phyloP scores from a whole-genome alignment of 495 filamentous ascomycete species.

The Penicillium herquei region DNA sequence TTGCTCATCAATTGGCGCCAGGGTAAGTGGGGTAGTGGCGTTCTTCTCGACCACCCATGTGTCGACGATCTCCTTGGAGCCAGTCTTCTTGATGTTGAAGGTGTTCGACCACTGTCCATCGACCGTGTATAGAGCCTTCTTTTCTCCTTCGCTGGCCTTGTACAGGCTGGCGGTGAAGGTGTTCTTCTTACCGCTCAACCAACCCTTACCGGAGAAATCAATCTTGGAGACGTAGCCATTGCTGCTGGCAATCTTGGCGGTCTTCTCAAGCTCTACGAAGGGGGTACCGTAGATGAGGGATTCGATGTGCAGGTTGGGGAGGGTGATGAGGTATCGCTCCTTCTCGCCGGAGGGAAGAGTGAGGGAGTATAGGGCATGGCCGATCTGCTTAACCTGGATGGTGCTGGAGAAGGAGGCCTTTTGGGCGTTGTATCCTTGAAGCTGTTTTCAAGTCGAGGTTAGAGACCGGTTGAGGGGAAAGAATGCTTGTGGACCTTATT shows the following conservation, averaged over 20 bases:
- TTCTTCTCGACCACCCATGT: constrained; percentile 62
- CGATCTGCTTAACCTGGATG: constrained; percentile 94
- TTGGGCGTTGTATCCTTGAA: constrained; percentile 97
- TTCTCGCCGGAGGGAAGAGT: constrained; percentile 56
- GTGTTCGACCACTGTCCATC: constrained; percentile 89
- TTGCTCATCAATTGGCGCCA: constrained; percentile 76
- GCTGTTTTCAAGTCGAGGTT: constrained; percentile 28
- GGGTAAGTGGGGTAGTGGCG: constrained; percentile 63
- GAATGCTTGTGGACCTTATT: neutral
- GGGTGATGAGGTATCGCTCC: constrained; percentile 85
- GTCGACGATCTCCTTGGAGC: constrained; percentile 68
- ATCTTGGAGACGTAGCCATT: constrained; percentile 89
- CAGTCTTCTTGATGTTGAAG: constrained; percentile 74
- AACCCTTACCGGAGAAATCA: constrained; percentile 89
- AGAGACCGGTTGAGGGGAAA: neutral
- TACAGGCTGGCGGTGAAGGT: constrained; percentile 76
- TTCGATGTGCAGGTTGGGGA: constrained; percentile 91
- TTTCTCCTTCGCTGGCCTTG: constrained; percentile 70
- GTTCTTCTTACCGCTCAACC: constrained; percentile 95
- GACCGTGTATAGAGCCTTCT: constrained; percentile 77
- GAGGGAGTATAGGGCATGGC: constrained; percentile 82
- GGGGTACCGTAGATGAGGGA: constrained; percentile 87
- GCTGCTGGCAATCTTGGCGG: constrained; percentile 78
- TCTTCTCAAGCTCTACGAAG: constrained; percentile 84
- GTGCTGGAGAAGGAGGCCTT: constrained; percentile 91